Conservation (phyloP, 441 rosid species). For the Bocquillonia castaneifolia region DNA sequence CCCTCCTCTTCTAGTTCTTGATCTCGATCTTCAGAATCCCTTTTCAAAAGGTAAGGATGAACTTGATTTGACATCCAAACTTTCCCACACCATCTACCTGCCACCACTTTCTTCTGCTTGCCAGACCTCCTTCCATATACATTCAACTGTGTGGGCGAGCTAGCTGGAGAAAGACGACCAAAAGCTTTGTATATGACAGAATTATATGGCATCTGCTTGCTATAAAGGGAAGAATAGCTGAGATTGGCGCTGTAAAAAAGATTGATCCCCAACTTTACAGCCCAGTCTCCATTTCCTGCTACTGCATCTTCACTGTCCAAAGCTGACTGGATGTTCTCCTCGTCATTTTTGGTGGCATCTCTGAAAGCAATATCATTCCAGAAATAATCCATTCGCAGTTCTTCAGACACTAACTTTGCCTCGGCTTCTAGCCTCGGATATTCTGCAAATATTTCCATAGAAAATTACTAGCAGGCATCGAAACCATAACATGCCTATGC, state of each 20-base stretch:
- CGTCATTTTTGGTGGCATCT: conserved; percentile 67
- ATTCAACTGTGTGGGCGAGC: conserved; percentile 43
- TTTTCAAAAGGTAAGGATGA: conserved; percentile 58
- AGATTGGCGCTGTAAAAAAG: conserved; percentile 85
- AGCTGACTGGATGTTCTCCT: conserved; percentile 60
- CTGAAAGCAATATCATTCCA: conserved; percentile 61
- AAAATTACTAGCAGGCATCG: conserved; percentile 16
- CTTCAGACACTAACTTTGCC: conserved; percentile 74
- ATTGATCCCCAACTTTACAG: conserved; percentile 86
- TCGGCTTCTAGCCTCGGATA: conserved; percentile 85
- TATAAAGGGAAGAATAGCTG: conserved; percentile 75
- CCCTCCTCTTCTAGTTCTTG: conserved; percentile 53
- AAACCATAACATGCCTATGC: neutral
- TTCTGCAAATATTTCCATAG: conserved; percentile 49
- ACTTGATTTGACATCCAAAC: conserved; percentile 99
- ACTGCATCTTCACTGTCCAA: conserved; percentile 73
- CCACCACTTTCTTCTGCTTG: conserved; percentile 79
- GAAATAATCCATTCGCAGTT: conserved; percentile 51
- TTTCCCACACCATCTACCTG: conserved; percentile 97
- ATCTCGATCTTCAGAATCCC: conserved; percentile 52
- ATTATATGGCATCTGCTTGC: conserved; percentile 98
- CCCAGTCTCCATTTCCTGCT: conserved; percentile 90
- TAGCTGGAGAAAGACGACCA: conserved; percentile 65
- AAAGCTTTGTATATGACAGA: conserved; percentile 78
- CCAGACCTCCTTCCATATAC: conserved; percentile 44